Percentiles rank a stretch among this genome's conserved stretches.
Conservation (phyloP, 192 early-diverging fungal genomes). For the Coemansia sp. region DNA sequence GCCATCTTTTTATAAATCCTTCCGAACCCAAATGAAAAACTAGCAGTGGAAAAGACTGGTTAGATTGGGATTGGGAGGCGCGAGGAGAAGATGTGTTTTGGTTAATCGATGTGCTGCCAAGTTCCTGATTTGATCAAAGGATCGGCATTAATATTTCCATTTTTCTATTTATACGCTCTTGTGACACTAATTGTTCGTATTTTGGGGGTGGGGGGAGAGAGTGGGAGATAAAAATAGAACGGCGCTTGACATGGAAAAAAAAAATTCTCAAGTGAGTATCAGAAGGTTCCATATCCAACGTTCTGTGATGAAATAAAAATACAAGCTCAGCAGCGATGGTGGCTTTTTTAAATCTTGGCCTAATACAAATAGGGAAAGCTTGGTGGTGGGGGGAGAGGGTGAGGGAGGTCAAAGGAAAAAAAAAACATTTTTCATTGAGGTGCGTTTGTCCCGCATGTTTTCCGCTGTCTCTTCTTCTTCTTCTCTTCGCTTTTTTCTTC, state of each 20-base stretch:
- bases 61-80: no score
- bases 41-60: no score
- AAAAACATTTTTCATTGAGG: background rate
- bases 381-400: no score
- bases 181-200: background rate
- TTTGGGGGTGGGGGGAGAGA: background rate
- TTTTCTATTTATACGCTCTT: background rate
- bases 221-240: background rate
- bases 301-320: background rate
- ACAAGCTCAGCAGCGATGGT: background rate
- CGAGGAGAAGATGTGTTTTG: no score
- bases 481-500: background rate
- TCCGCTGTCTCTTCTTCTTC: background rate
- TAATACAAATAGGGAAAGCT: no score
- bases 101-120: no score
- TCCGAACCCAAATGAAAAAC: no score
- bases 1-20: constrained; percentile 5
- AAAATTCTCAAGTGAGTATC: no score
- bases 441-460: background rate
- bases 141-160: background rate
- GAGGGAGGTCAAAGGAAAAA: background rate
- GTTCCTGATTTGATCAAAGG: background rate
- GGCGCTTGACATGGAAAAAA: background rate
- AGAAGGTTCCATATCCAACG: no score
- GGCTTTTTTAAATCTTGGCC: background rate